Evolutionary conservation across 2,329 filamentous ascomycete genomes (phyloP), one percentile per base, ranked within the genome.

Genomic region (Cercospora sp.): DNA sequence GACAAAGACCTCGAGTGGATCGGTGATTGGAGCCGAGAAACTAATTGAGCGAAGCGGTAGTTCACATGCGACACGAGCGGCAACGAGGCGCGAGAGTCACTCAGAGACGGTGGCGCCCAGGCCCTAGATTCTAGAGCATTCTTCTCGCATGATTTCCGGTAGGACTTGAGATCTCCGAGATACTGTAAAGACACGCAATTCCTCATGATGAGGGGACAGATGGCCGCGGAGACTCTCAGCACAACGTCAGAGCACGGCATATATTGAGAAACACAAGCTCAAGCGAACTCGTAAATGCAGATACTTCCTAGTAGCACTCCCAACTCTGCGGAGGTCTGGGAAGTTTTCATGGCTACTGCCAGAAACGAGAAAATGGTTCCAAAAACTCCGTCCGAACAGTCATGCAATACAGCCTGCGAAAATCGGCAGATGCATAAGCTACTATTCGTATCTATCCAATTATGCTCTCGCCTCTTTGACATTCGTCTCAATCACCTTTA

Each of bases 1-100:
- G 94, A 99, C 72, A 80, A 86, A 65, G 91, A 96, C 60, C 67
- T 79, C 55, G 77, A 77, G 65, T 70, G 74, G 71, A 73, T 78
- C 45, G 76, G 76, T 4, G 73, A 73, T 45, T 78, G 76, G 76
- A 74, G 75, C 68, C 62, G 73, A 40, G 76, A 78, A 71, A 78
- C 76, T 13, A 67, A 71, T 51, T 73, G 66, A 72, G 28, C 16
- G 10, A 26, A 23, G 45, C 20, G 26, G 18, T 51, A 10, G 45
- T 26, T 23, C 7, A 12, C 5, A 23, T 51, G 13, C 5, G 45
- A 51, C 45, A 51, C 9, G 20, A 51, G 20, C 5, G 45, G 36
- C 10, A 23, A 12, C 18, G 45, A 26, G 45, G 45, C 18, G 20
- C 45, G 45, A 51, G 6, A 26, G 9, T 23, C 18, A 20, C 45